phyloP scores from a whole-genome alignment of 2,329 filamentous ascomycete genomes.

The Aplosporella prunicola region DNA sequence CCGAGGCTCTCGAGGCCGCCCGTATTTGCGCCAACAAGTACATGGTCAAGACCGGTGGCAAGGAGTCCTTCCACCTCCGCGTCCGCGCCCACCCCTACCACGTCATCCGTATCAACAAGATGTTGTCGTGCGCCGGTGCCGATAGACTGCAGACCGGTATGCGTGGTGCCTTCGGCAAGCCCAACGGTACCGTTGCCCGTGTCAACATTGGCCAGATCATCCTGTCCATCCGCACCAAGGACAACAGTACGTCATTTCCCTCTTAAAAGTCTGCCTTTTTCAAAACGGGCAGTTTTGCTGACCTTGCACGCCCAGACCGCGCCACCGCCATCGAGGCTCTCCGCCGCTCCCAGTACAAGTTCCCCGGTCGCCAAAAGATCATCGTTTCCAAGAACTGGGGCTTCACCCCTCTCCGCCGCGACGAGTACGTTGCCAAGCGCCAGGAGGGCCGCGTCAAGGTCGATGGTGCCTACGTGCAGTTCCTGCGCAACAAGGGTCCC shows the following conservation, averaged over 20 bases:
- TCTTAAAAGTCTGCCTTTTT: too few relatives aligned
- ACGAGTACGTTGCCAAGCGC: conserved; percentile 96
- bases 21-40: conserved; percentile 99
- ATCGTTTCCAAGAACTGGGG: conserved; percentile 99
- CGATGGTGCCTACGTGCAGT: conserved; percentile 99
- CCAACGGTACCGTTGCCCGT: conserved; percentile 96
- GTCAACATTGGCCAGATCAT: conserved; percentile 99
- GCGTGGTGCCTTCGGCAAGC: conserved; percentile 99
- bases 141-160: conserved; percentile 99
- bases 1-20: conserved; percentile 97
- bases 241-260: conserved; percentile 53
- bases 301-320: conserved; percentile 45
- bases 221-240: conserved; percentile 93
- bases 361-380: conserved; percentile 99
- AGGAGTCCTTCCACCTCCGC: conserved; percentile 63
- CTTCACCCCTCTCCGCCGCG: conserved; percentile 95
- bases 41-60: conserved; percentile 59
- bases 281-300: not conserved
- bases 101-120: conserved; percentile 99
- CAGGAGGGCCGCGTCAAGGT: conserved; percentile 86
- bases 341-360: conserved; percentile 99
- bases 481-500: conserved; percentile 87
- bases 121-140: conserved; percentile 99
- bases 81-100: conserved; percentile 95
- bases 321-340: conserved; percentile 94